These are phyloP conservation scores for Neonectria coccinea DNA, from an alignment of 2,329 filamentous ascomycete species.

Conservation along the genomic window DNA sequence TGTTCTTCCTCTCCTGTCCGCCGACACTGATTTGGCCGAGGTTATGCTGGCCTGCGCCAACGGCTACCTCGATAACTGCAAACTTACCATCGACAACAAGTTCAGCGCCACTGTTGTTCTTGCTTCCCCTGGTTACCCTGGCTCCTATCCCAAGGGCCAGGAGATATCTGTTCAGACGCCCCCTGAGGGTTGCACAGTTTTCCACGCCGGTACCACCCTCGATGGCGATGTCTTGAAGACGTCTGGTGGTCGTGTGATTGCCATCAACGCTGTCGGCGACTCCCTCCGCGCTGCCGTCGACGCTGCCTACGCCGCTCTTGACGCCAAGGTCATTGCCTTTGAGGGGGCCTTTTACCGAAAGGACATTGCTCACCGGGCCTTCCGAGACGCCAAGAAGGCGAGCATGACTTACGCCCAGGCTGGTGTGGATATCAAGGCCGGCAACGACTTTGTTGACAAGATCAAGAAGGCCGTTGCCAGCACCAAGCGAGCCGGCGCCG, in stretches of 20 bases:
- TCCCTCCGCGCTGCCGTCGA: conserved; percentile 85
- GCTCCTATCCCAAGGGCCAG: conserved; percentile 83
- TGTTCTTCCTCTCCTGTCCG: conserved; percentile 79
- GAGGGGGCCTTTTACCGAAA: conserved; percentile 91
- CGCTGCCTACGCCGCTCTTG: conserved; percentile 87
- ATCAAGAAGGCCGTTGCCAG: conserved; percentile 92
- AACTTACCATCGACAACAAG: conserved; percentile 73
- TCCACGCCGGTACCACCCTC: conserved; percentile 90
- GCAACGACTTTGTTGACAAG: conserved; percentile 89
- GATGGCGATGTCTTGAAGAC: conserved; percentile 75
- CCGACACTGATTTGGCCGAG: conserved; percentile 85
- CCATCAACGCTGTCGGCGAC: conserved; percentile 80
- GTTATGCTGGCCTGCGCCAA: conserved; percentile 88
- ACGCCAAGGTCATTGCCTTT: conserved; percentile 76
- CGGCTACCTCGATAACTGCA: conserved; percentile 77
- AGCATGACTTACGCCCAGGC: conserved; percentile 91
- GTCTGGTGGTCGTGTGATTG: conserved; percentile 91
- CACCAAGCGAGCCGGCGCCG: conserved; percentile 86
- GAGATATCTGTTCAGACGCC: conserved; percentile 63
- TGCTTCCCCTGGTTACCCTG: conserved; percentile 91
- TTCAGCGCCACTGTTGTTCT: conserved; percentile 95
- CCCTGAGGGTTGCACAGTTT: conserved; percentile 72
- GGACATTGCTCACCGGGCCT: conserved; percentile 87
- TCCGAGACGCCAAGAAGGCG: conserved; percentile 61
- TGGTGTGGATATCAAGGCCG: conserved; percentile 93